A percentile compares a stretch with the other conserved stretches of the same genome.
These are phyloP conservation scores for Stereum hirsutum DNA, from an alignment of 1,284 basidiomycete species.

Conservation along the genomic window DNA sequence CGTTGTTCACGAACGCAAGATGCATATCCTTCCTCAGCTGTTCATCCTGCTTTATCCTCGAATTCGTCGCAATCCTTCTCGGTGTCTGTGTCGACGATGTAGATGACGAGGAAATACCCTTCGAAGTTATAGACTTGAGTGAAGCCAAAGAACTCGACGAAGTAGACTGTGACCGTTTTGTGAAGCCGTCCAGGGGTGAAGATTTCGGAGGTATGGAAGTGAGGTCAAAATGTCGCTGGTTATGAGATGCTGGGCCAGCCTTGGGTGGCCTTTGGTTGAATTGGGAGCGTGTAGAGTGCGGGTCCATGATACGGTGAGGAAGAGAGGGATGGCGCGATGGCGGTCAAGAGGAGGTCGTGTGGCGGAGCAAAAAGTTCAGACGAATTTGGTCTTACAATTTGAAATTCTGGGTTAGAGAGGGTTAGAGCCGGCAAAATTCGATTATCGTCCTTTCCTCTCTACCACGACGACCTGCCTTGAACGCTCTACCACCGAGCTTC, in stretches of 20 bases:
- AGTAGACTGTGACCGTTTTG: no score
- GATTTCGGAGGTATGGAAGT: constrained; percentile 24
- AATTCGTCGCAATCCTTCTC: constrained; percentile 67
- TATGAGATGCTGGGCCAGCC: constrained; percentile 42
- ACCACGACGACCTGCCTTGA: no score
- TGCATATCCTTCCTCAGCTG: constrained; percentile 77
- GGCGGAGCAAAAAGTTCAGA: no score
- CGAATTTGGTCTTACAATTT: no score
- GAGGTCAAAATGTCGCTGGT: constrained; percentile 36
- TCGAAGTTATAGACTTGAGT: no score
- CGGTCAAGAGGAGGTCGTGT: no score
- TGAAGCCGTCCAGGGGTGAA: constrained; percentile 30
- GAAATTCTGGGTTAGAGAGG: no score
- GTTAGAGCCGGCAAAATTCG: no score
- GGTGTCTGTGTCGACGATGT: constrained; percentile 25
- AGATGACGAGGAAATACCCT: constrained; percentile 14
- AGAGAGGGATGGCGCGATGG: no score
- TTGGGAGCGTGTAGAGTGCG: constrained; percentile 62
- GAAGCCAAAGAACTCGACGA: constrained; percentile 14
- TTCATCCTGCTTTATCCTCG: constrained; percentile 68
- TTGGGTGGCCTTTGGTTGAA: constrained; percentile 65
- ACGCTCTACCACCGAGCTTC: no score
- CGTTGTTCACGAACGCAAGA: constrained; percentile 76
- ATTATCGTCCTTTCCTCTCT: no score
- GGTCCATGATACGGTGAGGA: constrained; percentile 70